Base-by-base conservation (phyloP, 2,329 filamentous ascomycete genomes). In the Clarireedia monteithiana region DNA sequence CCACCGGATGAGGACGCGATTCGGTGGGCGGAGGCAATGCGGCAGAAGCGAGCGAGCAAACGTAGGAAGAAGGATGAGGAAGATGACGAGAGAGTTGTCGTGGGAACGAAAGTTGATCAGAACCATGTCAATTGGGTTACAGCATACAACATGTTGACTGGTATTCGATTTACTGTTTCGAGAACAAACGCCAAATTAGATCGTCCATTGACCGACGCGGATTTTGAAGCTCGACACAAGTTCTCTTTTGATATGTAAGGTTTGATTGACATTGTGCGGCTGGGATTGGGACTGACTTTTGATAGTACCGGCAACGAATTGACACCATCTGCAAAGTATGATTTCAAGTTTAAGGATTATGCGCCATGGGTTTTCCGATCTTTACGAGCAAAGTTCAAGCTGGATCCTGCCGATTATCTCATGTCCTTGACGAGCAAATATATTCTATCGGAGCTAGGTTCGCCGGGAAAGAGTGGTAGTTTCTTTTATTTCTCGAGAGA, bases 261-360 rank as follows among this genome's bases (percentile, higher is more conserved):
- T 39, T 15, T n/a, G 26, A 9, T 40, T 17, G 34, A 49, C 17
- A 3, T 57, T 30, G 40, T 44, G 50, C 15, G 14, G 14, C 17
- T 44, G 24, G 17, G 5, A 39, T 12, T 55, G 49, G 60, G 60
- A 30, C 75, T 79, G 64, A 75, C 66, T 34, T 38, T 30, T n/a
- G 51, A 56, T 67, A 91, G 88, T 69, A 95, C 91, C 62, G 94
- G 94, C 62, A 96, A 96, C 71, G 94, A 99, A 76, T 78, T 99
- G 70, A 95, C 95, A 5, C 94, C 94, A 23, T 96, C 92, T 60
- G 91, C 94, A 64, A 97, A 99, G 74, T 99, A 99, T 76, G 94
- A 99, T 75, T 99, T 99, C 84, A 99, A 99, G 73, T 99, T 99
- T 80, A 99, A 99, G 76, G 94, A 99, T 74, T 99, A 99, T 72